Evolutionary conservation across 1,284 basidiomycete genomes (phyloP), one percentile per base, ranked within the genome.

Genomic region (Malassezia globosa): DNA sequence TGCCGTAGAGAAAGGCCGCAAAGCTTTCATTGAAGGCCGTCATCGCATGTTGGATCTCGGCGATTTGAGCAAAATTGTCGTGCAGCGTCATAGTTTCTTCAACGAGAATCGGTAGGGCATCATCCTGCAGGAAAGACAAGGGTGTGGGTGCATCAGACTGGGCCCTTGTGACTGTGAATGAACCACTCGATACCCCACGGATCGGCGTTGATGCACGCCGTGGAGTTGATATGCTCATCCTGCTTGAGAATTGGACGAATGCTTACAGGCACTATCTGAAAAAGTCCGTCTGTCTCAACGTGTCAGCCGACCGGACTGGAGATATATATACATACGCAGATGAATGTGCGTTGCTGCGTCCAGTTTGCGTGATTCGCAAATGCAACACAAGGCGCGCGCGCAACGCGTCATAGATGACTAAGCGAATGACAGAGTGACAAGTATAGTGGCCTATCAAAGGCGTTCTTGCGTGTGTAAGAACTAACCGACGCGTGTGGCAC

Each of bases 1-100:
- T 81, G 8, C 83, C 82, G 71, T 89, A 90, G 16, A 94, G 73
- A 77, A 83, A 90, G 69, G 85, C 87, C 8, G 87, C 83, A 66
- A 95, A 95, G 33, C 82, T 82, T 71, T 95, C 89, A 69, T 94
- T 92, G 76, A 95, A 94, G 10, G 80, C 81, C 4, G 80, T 79
- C 39, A 95, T 77, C 16, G 85, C 82, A 41, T 82, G 76, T 66
- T 84, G 81, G 48, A 94, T 78, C 19, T 76, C 75, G 48, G 79
- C 78, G 60, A 94, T 76, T 19, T 78, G 79, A 54, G 83, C 79
- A 1, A 87, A 73, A 70, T 89, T 89, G 16, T 79, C 74, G 42
- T 85, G 81, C 19, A 94, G 77, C 0, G 81, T 76, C 25, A 87
- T 83, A 0, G 82, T 81, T 74, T 95, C 89, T 72, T 95, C 88